Conservation (phyloP, 2,329 filamentous ascomycete genomes). For the Penicillium sp. region DNA sequence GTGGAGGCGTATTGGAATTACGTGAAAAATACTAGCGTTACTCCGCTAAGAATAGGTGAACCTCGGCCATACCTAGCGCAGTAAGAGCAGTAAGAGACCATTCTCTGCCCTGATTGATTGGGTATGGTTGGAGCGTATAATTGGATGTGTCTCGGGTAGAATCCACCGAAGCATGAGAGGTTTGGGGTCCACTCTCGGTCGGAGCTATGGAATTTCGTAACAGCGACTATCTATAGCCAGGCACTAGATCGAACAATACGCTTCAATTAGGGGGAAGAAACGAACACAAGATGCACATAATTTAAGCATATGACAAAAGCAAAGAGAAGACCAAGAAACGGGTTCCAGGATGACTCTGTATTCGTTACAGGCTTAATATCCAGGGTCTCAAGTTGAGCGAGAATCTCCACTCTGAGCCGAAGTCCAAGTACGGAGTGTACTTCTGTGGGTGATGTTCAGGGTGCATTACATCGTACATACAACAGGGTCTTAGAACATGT, state of each 20-base stretch:
- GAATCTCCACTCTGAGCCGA: neutral
- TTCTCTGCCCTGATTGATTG: neutral
- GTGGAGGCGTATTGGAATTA: slow-evolving; percentile 7
- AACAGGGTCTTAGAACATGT: neutral
- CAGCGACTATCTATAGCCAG: neutral
- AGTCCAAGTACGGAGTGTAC: neutral
- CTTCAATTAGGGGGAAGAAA: no score
- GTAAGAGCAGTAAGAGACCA: neutral
- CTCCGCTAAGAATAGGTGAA: slow-evolving; percentile 13
- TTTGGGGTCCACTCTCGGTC: neutral
- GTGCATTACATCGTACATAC: neutral
- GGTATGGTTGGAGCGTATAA: neutral
- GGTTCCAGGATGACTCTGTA: neutral
- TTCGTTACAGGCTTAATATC: neutral
- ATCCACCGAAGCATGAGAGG: slow-evolving; percentile 3
- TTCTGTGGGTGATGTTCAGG: neutral
- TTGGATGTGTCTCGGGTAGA: slow-evolving; percentile 8
- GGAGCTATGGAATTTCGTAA: neutral
- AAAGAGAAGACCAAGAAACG: neutral
- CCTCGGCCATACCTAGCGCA: slow-evolving; percentile 4
- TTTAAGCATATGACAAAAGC: neutral
- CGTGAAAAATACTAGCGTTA: slow-evolving; percentile 7
- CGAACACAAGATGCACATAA: no score
- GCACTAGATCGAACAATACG: no score
- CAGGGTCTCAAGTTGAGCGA: neutral